Conservation (phyloP, 768 basidiomycete genomes). For the Tricholoma terreum region DNA sequence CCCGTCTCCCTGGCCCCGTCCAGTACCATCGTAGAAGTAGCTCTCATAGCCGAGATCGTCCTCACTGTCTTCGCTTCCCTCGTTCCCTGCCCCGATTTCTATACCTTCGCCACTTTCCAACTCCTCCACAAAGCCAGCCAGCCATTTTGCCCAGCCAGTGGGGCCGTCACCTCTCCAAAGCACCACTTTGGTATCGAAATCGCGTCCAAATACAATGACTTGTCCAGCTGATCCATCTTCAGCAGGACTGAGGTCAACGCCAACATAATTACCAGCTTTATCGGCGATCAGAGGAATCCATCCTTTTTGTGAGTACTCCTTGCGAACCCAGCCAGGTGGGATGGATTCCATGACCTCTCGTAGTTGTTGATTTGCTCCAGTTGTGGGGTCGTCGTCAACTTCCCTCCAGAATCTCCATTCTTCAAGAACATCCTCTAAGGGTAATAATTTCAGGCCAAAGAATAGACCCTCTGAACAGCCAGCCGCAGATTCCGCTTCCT, state of each 20-base stretch:
- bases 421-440: constrained; percentile 88
- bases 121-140: constrained; percentile 88
- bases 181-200: constrained; percentile 97
- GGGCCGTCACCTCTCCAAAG: constrained; percentile 89
- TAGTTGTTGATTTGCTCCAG: constrained; percentile 75
- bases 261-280: constrained; percentile 94
- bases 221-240: constrained; percentile 78
- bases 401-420: constrained; percentile 98
- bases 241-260: constrained; percentile 88
- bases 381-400: constrained; percentile 84
- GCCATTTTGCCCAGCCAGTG: constrained; percentile 93
- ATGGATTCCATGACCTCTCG: constrained; percentile 81
- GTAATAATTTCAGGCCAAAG: constrained; percentile 91
- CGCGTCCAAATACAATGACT: constrained; percentile 97
- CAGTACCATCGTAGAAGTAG: constrained; percentile 81
- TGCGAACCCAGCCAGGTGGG: constrained; percentile 85
- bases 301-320: constrained; percentile 88
- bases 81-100: constrained; percentile 63
- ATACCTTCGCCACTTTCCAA: constrained; percentile 87
- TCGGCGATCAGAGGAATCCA: constrained; percentile 97
- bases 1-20: constrained; percentile 74
- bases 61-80: constrained; percentile 69
- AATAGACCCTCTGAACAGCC: constrained; percentile 90
- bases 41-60: constrained; percentile 84
- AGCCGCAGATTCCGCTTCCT: constrained; percentile 86